phyloP scores from a whole-genome alignment of 257 asterid genomes.

The Solanum paucissectum region DNA sequence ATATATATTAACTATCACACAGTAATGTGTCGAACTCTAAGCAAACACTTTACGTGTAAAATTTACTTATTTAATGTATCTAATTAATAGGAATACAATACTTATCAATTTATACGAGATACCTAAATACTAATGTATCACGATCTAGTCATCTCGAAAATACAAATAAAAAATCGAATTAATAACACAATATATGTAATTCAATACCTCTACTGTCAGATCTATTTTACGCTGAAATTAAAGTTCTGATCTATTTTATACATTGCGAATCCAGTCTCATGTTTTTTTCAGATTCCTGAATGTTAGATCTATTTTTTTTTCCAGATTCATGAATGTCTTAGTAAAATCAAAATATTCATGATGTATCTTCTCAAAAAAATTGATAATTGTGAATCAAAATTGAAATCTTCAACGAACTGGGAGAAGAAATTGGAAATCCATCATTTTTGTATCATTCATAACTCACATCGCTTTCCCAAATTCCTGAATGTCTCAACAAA shows the following conservation, averaged over 20 bases:
- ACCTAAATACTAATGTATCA: background rate
- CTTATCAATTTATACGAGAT: background rate
- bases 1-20: background rate
- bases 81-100: too few relatives aligned
- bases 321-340: background rate
- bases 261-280: background rate
- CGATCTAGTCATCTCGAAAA: background rate
- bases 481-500: background rate
- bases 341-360: background rate
- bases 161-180: too few relatives aligned
- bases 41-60: background rate
- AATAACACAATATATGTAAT: too few relatives aligned
- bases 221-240: background rate
- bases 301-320: background rate
- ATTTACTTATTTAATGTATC: background rate
- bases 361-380: background rate
- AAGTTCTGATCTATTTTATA: background rate
- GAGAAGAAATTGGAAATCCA: background rate
- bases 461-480: background rate
- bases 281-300: too few relatives aligned
- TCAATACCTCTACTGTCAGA: background rate
- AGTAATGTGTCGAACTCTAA: background rate
- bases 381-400: background rate
- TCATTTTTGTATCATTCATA: background rate
- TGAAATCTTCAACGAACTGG: background rate